These are phyloP conservation scores for Fusarium aywerte DNA, from an alignment of 2,329 filamentous ascomycete species.

Conservation along the genomic window DNA sequence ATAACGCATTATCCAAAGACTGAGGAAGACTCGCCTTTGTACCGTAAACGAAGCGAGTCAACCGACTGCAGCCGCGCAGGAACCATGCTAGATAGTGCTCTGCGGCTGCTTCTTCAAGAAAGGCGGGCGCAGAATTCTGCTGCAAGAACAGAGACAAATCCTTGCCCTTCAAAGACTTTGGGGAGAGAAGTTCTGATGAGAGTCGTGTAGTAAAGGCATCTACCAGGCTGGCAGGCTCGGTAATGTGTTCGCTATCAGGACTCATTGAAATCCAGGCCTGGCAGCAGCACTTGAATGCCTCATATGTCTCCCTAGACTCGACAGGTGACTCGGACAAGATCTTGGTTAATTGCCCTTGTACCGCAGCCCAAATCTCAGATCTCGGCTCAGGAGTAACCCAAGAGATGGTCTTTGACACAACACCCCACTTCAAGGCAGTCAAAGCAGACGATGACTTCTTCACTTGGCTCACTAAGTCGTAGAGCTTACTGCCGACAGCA, in stretches of 20 bases:
- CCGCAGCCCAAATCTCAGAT: constrained; percentile 48
- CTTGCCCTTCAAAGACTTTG: constrained; percentile 38
- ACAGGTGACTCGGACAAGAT: constrained; percentile 50
- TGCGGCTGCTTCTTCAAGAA: constrained; percentile 43
- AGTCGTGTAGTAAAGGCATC: constrained; percentile 51
- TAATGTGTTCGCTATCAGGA: constrained; percentile 49
- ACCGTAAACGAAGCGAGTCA: constrained; percentile 46
- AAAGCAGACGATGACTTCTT: constrained; percentile 47
- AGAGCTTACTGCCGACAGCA: constrained; percentile 53
- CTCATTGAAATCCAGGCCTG: constrained; percentile 53
- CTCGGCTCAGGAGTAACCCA: constrained; percentile 51
- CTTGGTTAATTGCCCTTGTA: constrained; percentile 50
- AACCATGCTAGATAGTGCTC: constrained; percentile 53
- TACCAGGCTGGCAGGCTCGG: constrained; percentile 49
- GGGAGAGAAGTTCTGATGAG: constrained; percentile 45
- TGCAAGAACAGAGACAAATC: constrained; percentile 33
- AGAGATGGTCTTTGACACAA: constrained; percentile 51
- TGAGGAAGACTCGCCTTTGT: constrained; percentile 43
- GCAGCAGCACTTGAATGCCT: constrained; percentile 56
- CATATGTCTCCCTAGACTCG: constrained; percentile 51
- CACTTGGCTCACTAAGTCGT: constrained; percentile 49
- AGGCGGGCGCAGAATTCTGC: constrained; percentile 33
- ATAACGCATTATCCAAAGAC: constrained; percentile 43
- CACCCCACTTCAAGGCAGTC: constrained; percentile 55
- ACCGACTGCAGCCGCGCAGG: constrained; percentile 48